Percentiles rank a stretch among this genome's conserved stretches.
Evolutionary conservation across 345 rosid genomes (phyloP).

Genomic region (Cardamine chenopodiifolia): DNA sequence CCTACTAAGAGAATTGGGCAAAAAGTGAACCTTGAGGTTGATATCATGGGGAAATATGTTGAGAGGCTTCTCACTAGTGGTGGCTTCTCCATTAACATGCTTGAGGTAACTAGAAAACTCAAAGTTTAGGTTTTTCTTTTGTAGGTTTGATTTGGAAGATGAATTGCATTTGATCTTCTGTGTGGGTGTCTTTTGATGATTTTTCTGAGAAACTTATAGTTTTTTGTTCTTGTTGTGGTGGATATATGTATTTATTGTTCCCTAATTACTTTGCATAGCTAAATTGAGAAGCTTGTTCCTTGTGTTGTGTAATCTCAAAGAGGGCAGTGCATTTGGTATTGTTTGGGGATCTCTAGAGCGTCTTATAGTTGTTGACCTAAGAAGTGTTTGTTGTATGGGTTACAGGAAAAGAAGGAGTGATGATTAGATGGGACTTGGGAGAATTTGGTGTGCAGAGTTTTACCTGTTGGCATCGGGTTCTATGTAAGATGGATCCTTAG

Average conservation of each 20-base stretch:
- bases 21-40: conserved; percentile 92
- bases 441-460: not conserved
- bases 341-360: not conserved
- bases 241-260: not conserved
- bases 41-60: conserved; percentile 88
- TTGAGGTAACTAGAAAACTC: conserved; percentile 24
- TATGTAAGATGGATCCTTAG: conserved; percentile 9
- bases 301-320: not conserved
- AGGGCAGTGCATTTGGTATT: not conserved
- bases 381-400: conserved; percentile 5
- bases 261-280: not conserved
- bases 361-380: conserved; percentile 1
- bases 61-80: conserved; percentile 80
- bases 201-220: not conserved
- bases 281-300: not conserved
- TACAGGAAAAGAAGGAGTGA: conserved; percentile 30
- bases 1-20: conserved; percentile 73
- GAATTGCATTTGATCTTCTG: not conserved
- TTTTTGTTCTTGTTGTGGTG: not conserved
- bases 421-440: not conserved
- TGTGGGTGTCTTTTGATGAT: not conserved
- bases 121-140: not conserved
- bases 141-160: not conserved
- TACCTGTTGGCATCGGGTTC: not conserved
- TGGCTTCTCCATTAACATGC: conserved; percentile 12